Evolutionary conservation across 306 rosid genomes (phyloP), one percentile per base, ranked within the genome.

Genomic region (Lupinus albus): DNA sequence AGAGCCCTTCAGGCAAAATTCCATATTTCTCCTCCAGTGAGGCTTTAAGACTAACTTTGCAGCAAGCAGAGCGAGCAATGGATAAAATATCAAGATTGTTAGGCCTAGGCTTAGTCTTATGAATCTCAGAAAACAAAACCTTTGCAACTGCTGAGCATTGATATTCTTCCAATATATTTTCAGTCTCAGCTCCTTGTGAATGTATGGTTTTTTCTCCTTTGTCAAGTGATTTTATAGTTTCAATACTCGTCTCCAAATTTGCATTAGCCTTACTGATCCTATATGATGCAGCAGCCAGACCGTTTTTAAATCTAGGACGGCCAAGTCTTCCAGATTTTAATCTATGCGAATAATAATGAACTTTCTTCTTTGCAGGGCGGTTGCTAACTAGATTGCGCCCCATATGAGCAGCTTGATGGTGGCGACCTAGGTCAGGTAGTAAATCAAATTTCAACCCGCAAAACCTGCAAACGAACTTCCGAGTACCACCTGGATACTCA

Each of bases 371-470:
- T 25, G 30, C 30, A 25, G 4, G 30, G 30, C 4, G 30, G 30
- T 25, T 25, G 30, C 30, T 25, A 25, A 25, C 85, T 64, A 76
- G 59, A 63, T 83, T 78, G 53, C 76, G 85, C 33, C 85, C 91
- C 95, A 89, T 92, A 68, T 92, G 97, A 20, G 90, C 84, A 76
- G 97, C 96, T 81, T 92, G 92, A 78, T 89, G 97, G 71, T 92
- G 96, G 44, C 91, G 95, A 73, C 92, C 96, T 18, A 92, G 95
- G 72, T 89, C 95, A 33, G 96, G 89, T 33, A 92, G 86, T 70
- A 89, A 84, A 74, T 89, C 85, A 76, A 92, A 92, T 84, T 82
- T 88, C 76, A 89, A 81, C 64, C 95, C 92, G 74, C 97, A 92
- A 64, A 84, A 81, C 86, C 82, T 82, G 83, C 97, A 89, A 67